These are phyloP conservation scores for Glycine latifolia DNA, from an alignment of 306 rosid species.

Conservation along the genomic window DNA sequence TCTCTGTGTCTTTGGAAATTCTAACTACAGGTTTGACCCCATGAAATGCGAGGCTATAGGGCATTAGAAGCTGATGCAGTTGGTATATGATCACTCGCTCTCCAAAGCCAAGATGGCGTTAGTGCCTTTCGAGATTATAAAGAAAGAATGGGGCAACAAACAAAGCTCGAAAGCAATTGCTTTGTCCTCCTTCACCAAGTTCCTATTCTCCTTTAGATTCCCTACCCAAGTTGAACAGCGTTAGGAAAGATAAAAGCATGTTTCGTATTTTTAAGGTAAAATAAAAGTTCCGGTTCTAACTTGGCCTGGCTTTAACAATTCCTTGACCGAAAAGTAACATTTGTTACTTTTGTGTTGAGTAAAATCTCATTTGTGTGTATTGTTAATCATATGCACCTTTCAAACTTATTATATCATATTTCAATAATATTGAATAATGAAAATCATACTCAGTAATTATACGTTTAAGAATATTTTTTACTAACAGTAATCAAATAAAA, in stretches of 20 bases:
- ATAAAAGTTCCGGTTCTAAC: background rate
- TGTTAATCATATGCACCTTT: background rate
- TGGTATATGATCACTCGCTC: background rate
- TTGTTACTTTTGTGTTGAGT: too few relatives aligned
- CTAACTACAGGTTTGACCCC: background rate
- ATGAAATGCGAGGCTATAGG: background rate
- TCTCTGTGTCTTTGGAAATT: background rate
- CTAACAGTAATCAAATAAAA: too few relatives aligned
- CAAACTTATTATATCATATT: background rate
- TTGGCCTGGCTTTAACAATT: background rate
- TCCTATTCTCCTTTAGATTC: background rate
- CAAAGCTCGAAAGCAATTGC: slow-evolving; percentile 29
- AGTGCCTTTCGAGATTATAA: background rate
- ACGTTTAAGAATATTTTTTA: too few relatives aligned
- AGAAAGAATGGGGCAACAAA: background rate
- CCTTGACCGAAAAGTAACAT: too few relatives aligned
- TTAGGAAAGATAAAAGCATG: background rate
- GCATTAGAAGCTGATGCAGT: background rate
- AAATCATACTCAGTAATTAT: too few relatives aligned
- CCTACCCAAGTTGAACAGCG: background rate
- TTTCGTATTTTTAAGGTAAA: slow-evolving; percentile 6
- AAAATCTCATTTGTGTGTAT: background rate
- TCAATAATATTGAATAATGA: too few relatives aligned
- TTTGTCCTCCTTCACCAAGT: slow-evolving; percentile 10
- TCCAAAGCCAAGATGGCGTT: background rate